Evolutionary conservation across 2,329 filamentous ascomycete species (phyloP).

Genomic region (Exophiala oligosperma): DNA sequence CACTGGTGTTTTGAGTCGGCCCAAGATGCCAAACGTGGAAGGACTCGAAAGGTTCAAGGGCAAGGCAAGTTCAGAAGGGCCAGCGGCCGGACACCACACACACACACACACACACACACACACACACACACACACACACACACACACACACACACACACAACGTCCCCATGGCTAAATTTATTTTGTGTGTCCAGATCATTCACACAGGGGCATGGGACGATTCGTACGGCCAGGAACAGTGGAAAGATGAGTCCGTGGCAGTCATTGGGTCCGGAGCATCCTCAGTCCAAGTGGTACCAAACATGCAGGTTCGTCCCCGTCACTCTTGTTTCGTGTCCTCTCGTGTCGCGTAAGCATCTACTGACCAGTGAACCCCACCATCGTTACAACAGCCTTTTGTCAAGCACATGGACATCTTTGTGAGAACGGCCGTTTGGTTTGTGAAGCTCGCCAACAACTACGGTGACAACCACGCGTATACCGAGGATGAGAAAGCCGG

Average conservation of each 20-base stretch:
- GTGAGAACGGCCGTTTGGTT: slow-evolving; percentile 36
- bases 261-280: slow-evolving; percentile 46
- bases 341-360: neutral
- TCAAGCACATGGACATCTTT: slow-evolving; percentile 47
- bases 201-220: slow-evolving; percentile 44
- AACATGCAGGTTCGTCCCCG: slow-evolving; percentile 38
- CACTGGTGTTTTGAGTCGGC: slow-evolving; percentile 42
- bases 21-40: slow-evolving; percentile 39
- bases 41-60: slow-evolving; percentile 48
- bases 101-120: no score
- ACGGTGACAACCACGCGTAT: slow-evolving; percentile 46
- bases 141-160: no score
- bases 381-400: slow-evolving; percentile 31
- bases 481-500: slow-evolving; percentile 39
- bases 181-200: slow-evolving; percentile 15
- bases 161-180: neutral
- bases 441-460: slow-evolving; percentile 46
- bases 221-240: slow-evolving; percentile 43
- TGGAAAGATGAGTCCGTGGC: slow-evolving; percentile 45
- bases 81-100: neutral
- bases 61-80: slow-evolving; percentile 13
- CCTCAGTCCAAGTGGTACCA: slow-evolving; percentile 46
- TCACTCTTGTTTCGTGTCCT: neutral
- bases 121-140: no score
- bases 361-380: neutral